A percentile compares a stretch with the other conserved stretches of the same genome.
Conservation (phyloP, 305 asterid species). For the Fraxinus latifolia region DNA sequence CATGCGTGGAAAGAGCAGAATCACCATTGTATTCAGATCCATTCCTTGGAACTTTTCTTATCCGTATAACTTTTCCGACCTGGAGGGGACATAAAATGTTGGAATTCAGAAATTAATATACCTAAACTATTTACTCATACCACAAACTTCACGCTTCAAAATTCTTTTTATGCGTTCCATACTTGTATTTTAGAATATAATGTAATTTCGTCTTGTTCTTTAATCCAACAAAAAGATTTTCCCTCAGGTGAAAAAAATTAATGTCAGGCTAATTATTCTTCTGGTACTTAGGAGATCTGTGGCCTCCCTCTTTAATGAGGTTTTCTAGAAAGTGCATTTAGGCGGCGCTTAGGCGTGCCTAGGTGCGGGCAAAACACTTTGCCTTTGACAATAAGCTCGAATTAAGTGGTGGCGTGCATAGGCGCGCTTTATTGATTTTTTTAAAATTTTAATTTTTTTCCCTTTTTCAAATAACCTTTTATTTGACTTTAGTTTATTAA, state of each 20-base stretch:
- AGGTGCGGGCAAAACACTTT: too few relatives aligned
- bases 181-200: background rate
- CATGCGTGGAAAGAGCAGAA: conserved; percentile 53
- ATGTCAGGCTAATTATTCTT: background rate
- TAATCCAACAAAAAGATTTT: background rate
- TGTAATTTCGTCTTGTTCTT: conserved; percentile 2
- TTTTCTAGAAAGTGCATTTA: too few relatives aligned
- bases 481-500: too few relatives aligned
- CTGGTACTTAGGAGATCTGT: conserved; percentile 9
- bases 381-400: too few relatives aligned
- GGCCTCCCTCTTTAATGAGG: background rate
- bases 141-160: conserved; percentile 10
- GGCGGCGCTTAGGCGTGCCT: too few relatives aligned
- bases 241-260: background rate
- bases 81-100: conserved; percentile 29
- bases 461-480: too few relatives aligned
- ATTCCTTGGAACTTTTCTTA: conserved; percentile 59
- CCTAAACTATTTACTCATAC: conserved; percentile 8
- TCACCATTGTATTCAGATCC: conserved; percentile 45
- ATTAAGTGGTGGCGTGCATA: too few relatives aligned
- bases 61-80: conserved; percentile 81
- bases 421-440: too few relatives aligned
- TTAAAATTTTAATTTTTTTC: too few relatives aligned
- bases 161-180: conserved; percentile 6
- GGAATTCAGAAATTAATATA: conserved; percentile 2